A percentile compares a stretch with the other conserved stretches of the same genome.
Evolutionary conservation across 2,329 filamentous ascomycete genomes (phyloP).

Genomic region (Lasiodiplodia sp.): DNA sequence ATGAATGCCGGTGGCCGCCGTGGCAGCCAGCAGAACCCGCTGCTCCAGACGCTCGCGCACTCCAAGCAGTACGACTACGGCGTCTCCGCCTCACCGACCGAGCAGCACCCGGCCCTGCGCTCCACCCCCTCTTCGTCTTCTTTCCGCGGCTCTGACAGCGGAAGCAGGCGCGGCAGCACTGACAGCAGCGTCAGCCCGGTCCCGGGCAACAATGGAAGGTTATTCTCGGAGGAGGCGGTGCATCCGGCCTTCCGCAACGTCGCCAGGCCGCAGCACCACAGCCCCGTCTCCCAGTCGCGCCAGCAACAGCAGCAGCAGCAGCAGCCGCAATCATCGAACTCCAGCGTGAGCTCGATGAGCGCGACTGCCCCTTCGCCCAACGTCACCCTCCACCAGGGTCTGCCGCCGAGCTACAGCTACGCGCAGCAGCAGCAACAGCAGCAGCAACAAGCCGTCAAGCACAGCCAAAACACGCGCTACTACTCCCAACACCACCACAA

Average conservation of each 20-base stretch:
- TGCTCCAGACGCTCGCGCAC: slow-evolving; percentile 20
- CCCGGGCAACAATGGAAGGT: neutral
- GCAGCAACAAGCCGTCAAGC: neutral
- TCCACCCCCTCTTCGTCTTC: neutral
- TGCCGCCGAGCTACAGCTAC: neutral
- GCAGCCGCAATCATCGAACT: neutral
- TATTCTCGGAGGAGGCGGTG: slow-evolving; percentile 9
- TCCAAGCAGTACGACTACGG: slow-evolving; percentile 8
- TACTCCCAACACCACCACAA: slow-evolving; percentile 22
- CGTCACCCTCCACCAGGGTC: neutral
- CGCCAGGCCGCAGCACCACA: neutral
- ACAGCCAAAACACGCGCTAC: neutral
- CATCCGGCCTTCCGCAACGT: slow-evolving; percentile 14
- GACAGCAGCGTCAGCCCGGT: slow-evolving; percentile 1
- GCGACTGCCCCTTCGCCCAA: neutral
- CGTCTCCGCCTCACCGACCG: neutral
- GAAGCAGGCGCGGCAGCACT: slow-evolving; percentile 13
- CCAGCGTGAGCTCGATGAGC: slow-evolving; percentile 8
- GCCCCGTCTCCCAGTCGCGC: too few relatives aligned
- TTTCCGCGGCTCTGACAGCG: neutral
- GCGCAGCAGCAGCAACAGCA: neutral
- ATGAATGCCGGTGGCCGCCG: neutral
- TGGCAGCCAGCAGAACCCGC: neutral
- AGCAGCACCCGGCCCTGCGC: slow-evolving; percentile 14
- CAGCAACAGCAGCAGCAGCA: neutral